Percentiles rank a stretch among this genome's conserved stretches.
Evolutionary conservation across 169 alveolate genomes (phyloP).

Genomic region (Blepharisma undulans): DNA sequence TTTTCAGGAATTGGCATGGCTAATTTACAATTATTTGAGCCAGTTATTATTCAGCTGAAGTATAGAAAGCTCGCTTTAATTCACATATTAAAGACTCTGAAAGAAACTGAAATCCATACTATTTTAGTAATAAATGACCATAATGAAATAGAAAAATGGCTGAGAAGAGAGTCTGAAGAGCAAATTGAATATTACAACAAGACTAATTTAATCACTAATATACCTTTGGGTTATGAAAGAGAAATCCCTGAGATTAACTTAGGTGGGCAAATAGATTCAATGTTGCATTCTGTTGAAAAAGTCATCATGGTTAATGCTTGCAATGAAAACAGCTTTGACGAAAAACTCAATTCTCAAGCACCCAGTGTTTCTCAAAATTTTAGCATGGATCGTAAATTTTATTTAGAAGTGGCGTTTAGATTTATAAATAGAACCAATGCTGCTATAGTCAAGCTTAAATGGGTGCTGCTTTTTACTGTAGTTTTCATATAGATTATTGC

Average conservation of each 20-base stretch:
- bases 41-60: background rate
- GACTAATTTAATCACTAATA: no score
- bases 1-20: background rate
- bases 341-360: no score
- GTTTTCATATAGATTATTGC: background rate
- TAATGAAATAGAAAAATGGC: background rate
- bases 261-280: no score
- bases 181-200: background rate
- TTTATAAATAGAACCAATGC: background rate
- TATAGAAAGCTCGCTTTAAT: background rate
- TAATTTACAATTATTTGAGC: background rate
- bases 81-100: background rate
- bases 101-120: background rate
- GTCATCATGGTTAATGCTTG: no score
- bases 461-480: background rate
- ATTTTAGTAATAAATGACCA: background rate
- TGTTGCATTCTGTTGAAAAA: no score
- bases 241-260: background rate
- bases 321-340: background rate
- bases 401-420: background rate
- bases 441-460: background rate
- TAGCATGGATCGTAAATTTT: background rate
- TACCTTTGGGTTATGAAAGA: no score
- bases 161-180: background rate
- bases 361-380: no score